Percentiles rank a stretch among this genome's conserved stretches.
These are phyloP conservation scores for Phialocephala subalpina DNA, from an alignment of 2,329 filamentous ascomycete genomes.

Conservation along the genomic window DNA sequence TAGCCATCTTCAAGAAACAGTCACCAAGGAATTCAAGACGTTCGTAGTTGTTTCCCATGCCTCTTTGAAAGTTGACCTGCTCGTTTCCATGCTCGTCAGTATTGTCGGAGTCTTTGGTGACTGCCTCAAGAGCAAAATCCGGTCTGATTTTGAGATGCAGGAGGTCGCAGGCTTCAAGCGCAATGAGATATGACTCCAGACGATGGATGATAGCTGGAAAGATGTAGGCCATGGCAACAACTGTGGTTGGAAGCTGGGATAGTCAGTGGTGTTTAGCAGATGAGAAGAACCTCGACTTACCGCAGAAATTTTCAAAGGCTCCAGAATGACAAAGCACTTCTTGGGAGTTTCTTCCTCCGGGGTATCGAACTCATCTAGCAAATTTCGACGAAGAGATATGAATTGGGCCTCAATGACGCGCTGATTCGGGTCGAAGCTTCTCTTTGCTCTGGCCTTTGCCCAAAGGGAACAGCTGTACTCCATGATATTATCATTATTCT, in stretches of 20 bases:
- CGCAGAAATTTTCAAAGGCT: constrained; percentile 79
- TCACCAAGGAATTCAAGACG: constrained; percentile 93
- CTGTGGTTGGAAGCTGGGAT: constrained; percentile 67
- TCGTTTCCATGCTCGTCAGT: constrained; percentile 74
- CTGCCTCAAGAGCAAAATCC: constrained; percentile 80
- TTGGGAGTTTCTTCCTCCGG: constrained; percentile 52
- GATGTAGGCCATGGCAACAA: constrained; percentile 77
- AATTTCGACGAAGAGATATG: constrained; percentile 80
- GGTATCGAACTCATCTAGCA: constrained; percentile 73
- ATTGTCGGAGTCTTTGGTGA: constrained; percentile 93
- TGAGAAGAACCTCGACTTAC: constrained; percentile 56
- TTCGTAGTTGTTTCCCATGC: constrained; percentile 96
- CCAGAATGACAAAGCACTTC: constrained; percentile 75
- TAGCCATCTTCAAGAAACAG: constrained; percentile 94
- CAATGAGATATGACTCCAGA: constrained; percentile 82
- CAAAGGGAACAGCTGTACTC: constrained; percentile 85
- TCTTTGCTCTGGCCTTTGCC: constrained; percentile 61
- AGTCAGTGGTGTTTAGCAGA: neutral
- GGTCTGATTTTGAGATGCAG: constrained; percentile 72
- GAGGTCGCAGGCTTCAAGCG: constrained; percentile 74
- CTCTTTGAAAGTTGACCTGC: constrained; percentile 77
- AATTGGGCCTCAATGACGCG: constrained; percentile 82
- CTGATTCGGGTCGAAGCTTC: constrained; percentile 71
- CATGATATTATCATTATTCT: constrained; percentile 68
- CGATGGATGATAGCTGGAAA: constrained; percentile 88